These are phyloP conservation scores for Cercospora zeina DNA, from an alignment of 2,329 filamentous ascomycete species.

Conservation along the genomic window DNA sequence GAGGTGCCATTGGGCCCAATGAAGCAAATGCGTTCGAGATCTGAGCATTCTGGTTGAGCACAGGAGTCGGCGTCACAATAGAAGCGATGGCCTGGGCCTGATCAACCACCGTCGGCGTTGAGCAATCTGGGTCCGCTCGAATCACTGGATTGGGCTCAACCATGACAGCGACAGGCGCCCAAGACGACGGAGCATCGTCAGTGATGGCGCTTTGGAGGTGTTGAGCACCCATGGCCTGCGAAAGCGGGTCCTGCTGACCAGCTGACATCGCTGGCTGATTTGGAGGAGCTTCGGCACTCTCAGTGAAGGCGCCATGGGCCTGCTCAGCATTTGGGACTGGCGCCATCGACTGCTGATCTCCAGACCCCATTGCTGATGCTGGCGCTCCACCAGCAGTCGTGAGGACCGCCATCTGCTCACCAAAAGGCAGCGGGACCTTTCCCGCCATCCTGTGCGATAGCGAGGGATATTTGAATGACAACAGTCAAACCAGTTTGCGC, in stretches of 20 bases:
- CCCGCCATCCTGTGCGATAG: neutral
- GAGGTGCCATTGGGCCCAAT: neutral
- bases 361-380: neutral
- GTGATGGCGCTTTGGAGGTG: neutral
- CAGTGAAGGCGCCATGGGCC: too few relatives aligned
- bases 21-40: neutral
- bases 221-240: too few relatives aligned
- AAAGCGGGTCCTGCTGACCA: too few relatives aligned
- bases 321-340: too few relatives aligned
- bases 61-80: neutral
- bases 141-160: neutral
- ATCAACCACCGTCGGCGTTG: neutral
- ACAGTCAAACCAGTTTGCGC: too few relatives aligned
- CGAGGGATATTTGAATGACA: neutral
- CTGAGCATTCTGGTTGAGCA: neutral
- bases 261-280: too few relatives aligned
- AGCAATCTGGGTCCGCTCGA: neutral
- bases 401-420: neutral
- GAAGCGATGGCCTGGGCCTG: neutral
- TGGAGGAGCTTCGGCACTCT: too few relatives aligned
- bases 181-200: neutral
- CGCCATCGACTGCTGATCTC: neutral
- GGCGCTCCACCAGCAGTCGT: neutral
- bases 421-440: neutral
- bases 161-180: neutral